phyloP scores from a whole-genome alignment of 208 protist genomes.

The Porcisia deanei region DNA sequence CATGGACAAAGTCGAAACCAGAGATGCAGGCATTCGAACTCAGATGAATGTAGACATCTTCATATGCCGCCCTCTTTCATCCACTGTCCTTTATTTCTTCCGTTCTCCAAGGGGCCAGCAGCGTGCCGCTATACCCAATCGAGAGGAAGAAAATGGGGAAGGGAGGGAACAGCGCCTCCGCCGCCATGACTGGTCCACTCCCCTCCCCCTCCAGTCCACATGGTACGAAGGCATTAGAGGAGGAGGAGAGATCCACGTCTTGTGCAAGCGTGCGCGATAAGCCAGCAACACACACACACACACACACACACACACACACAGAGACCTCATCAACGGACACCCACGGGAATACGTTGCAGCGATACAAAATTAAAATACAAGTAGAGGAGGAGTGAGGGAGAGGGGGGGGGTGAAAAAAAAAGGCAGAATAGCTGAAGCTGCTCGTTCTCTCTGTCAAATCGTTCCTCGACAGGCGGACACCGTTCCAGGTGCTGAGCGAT shows the following conservation, averaged over 20 bases:
- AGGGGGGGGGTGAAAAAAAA: slow-evolving; percentile 2
- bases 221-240: not conserved
- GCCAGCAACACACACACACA: not conserved
- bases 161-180: not conserved
- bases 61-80: not conserved
- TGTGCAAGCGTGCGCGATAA: not conserved
- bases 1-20: not conserved
- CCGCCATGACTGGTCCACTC: not conserved
- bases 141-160: not conserved
- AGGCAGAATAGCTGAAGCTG: not conserved
- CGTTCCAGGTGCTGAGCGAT: not conserved
- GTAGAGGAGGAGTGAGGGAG: too few relatives aligned
- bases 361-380: too few relatives aligned
- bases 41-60: not conserved
- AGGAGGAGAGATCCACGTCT: not conserved
- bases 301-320: too few relatives aligned
- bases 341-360: too few relatives aligned
- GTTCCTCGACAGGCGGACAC: not conserved
- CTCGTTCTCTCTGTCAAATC: too few relatives aligned
- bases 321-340: too few relatives aligned
- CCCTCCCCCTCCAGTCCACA: not conserved
- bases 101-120: not conserved
- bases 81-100: not conserved
- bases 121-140: not conserved
- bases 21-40: not conserved